Percentiles rank a stretch among this genome's conserved stretches.
These are phyloP conservation scores for Mucor racemosus DNA, from an alignment of 371 early-diverging fungal genomes.

Conservation along the genomic window DNA sequence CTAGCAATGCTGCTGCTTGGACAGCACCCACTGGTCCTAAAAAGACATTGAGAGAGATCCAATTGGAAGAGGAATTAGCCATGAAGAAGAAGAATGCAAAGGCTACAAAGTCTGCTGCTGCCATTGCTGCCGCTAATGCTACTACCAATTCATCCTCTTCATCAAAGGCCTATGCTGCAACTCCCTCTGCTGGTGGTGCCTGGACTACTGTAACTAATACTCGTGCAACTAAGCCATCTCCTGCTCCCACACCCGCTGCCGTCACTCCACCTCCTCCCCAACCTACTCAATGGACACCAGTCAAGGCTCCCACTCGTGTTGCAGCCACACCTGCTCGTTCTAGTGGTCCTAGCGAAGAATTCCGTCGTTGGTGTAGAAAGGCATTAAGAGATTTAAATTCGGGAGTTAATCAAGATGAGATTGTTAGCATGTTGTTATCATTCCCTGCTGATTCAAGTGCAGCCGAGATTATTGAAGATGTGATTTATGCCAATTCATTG, in stretches of 20 bases:
- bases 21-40: constrained; percentile 55
- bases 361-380: constrained; percentile 77
- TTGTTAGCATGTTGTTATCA: constrained; percentile 76
- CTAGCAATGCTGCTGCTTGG: constrained; percentile 42
- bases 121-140: constrained; percentile 31
- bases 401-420: constrained; percentile 77
- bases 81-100: constrained; percentile 52
- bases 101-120: constrained; percentile 35
- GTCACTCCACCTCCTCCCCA: constrained; percentile 25
- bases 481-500: constrained; percentile 76
- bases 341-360: constrained; percentile 69
- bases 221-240: constrained; percentile 37
- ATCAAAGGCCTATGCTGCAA: constrained; percentile 29
- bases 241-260: constrained; percentile 18
- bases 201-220: constrained; percentile 57
- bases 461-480: constrained; percentile 81
- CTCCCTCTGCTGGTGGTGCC: constrained; percentile 12
- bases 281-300: constrained; percentile 41
- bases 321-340: constrained; percentile 25
- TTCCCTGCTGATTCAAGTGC: constrained; percentile 78
- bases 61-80: constrained; percentile 75
- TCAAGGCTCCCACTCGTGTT: constrained; percentile 24
- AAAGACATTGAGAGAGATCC: constrained; percentile 79
- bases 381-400: constrained; percentile 67
- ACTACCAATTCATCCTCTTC: constrained; percentile 13